These are phyloP conservation scores for Acanthamoeba healyi DNA, from an alignment of 208 protist genomes.

Conservation along the genomic window DNA sequence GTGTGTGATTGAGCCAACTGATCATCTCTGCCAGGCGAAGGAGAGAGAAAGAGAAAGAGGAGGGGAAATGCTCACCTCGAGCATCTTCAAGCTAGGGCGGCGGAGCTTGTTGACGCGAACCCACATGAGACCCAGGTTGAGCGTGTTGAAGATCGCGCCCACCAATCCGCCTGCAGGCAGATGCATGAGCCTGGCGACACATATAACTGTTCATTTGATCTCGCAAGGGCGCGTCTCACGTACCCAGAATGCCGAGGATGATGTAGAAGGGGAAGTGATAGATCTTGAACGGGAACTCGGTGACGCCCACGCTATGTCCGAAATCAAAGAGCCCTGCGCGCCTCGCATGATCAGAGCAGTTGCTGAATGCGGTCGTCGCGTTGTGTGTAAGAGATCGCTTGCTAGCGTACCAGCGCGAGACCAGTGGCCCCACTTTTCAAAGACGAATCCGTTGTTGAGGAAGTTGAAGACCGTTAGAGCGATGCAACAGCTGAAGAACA, in stretches of 20 bases:
- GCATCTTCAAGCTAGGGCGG: background rate
- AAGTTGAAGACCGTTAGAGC: conserved; percentile 1
- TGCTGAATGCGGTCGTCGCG: background rate
- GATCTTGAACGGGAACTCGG: conserved; percentile 50
- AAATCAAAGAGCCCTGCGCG: conserved; percentile 20
- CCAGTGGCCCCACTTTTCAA: conserved; percentile 34
- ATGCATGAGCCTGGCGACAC: background rate
- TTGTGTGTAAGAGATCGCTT: background rate
- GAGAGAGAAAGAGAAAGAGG: background rate
- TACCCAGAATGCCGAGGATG: conserved; percentile 16
- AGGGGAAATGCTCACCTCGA: background rate
- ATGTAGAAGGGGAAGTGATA: conserved; percentile 42
- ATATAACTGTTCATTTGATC: no score
- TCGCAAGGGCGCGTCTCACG: no score
- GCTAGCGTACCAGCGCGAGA: background rate
- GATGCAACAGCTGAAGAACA: conserved; percentile 28
- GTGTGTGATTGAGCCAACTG: background rate
- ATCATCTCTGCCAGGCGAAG: background rate
- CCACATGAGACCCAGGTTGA: conserved; percentile 37
- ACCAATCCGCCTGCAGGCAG: background rate
- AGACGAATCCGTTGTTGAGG: conserved; percentile 41
- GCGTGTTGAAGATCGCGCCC: conserved; percentile 15
- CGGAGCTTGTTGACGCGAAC: background rate
- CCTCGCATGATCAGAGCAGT: no score
- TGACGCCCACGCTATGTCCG: background rate